Percentiles rank a stretch among this genome's conserved stretches.
phyloP scores from a whole-genome alignment of 768 basidiomycete genomes.

The Russula sp. region DNA sequence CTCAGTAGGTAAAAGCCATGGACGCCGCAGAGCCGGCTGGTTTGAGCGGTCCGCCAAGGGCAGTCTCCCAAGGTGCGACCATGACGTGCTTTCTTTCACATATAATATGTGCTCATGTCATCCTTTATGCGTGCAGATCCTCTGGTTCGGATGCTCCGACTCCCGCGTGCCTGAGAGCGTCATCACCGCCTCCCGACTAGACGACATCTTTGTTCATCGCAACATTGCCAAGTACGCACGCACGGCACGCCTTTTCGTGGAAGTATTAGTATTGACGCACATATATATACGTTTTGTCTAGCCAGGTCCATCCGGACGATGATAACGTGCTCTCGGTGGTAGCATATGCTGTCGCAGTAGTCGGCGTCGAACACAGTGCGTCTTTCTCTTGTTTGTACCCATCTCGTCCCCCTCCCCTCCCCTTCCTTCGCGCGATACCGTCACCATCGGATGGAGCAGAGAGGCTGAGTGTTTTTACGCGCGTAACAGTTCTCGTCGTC shows the following conservation, averaged over 20 bases:
- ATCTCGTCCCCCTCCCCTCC: too few species aligned
- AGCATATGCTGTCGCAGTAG: slow-evolving; percentile 72
- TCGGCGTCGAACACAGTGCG: slow-evolving; percentile 75
- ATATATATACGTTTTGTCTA: slow-evolving; percentile 28
- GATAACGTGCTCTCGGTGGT: slow-evolving; percentile 65
- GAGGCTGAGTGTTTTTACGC: not conserved
- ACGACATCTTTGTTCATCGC: slow-evolving; percentile 75
- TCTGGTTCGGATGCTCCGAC: slow-evolving; percentile 81
- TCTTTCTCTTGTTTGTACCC: slow-evolving; percentile 32
- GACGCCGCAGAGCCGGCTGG: slow-evolving; percentile 50
- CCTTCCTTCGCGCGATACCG: not conserved
- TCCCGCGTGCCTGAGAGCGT: slow-evolving; percentile 80
- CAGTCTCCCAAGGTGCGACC: slow-evolving; percentile 49
- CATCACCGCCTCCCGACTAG: slow-evolving; percentile 60
- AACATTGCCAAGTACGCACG: slow-evolving; percentile 74
- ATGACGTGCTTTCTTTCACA: not conserved
- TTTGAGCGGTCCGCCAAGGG: slow-evolving; percentile 53
- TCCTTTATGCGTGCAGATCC: slow-evolving; percentile 36
- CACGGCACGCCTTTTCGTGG: too few species aligned
- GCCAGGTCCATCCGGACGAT: slow-evolving; percentile 70
- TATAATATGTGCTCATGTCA: not conserved
- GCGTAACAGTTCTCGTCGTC: slow-evolving; percentile 60
- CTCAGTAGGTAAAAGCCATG: slow-evolving; percentile 63
- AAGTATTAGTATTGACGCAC: not conserved
- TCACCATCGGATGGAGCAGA: too few species aligned